A percentile compares a stretch with the other conserved stretches of the same genome.
phyloP scores from a whole-genome alignment of 257 asterid genomes.

The Striga asiatica region DNA sequence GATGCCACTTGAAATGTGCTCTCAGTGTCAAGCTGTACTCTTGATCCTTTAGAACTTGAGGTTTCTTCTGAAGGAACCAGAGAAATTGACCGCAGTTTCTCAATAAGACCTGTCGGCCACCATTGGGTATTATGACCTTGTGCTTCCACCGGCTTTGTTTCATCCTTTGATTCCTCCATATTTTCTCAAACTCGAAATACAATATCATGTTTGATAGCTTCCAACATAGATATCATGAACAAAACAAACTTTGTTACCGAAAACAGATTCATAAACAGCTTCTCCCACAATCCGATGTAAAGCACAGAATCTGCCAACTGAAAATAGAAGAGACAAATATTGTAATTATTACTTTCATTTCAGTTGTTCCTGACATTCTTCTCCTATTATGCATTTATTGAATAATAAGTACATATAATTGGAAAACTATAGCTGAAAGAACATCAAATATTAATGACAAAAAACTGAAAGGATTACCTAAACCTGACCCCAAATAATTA shows the following conservation, averaged over 20 bases:
- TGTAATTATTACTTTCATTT: too few relatives aligned
- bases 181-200: conserved; percentile 33
- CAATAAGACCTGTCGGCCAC: conserved; percentile 57
- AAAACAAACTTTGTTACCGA: conserved; percentile 18
- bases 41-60: conserved; percentile 32
- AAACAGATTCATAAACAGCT: conserved; percentile 32
- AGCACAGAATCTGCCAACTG: conserved; percentile 17
- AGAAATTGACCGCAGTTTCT: conserved; percentile 53
- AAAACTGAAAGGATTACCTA: background rate
- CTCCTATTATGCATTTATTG: too few relatives aligned
- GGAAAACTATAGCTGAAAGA: too few relatives aligned
- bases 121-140: conserved; percentile 43
- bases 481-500: background rate
- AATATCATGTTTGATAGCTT: conserved; percentile 41
- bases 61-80: conserved; percentile 37
- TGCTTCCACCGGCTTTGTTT: conserved; percentile 28
- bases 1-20: conserved; percentile 61
- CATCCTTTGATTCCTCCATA: conserved; percentile 61
- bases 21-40: conserved; percentile 33
- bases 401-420: too few relatives aligned
- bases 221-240: conserved; percentile 29
- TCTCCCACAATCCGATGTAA: conserved; percentile 17
- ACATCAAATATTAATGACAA: background rate
- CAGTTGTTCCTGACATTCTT: too few relatives aligned
- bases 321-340: too few relatives aligned